A percentile compares a stretch with the other conserved stretches of the same genome.
These are phyloP conservation scores for Podaxis pistillaris DNA, from an alignment of 768 basidiomycete genomes.

Conservation along the genomic window DNA sequence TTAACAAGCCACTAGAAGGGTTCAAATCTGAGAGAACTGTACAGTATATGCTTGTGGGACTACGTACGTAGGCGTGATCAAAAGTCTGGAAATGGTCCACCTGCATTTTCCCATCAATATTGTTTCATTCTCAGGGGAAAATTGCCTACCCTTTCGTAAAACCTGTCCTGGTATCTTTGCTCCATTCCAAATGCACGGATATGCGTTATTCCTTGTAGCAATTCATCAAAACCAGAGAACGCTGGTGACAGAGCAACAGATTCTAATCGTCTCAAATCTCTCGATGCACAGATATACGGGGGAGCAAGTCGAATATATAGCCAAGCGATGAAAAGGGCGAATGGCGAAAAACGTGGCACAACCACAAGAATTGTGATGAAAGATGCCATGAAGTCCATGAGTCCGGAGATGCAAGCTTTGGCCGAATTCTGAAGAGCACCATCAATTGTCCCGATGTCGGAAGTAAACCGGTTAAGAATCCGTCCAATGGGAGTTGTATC, in stretches of 20 bases:
- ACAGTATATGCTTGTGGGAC: neutral
- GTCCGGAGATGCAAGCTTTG: conserved; percentile 51
- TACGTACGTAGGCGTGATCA: conserved; percentile 66
- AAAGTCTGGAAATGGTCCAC: conserved; percentile 70
- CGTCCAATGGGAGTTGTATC: conserved; percentile 75
- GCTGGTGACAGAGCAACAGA: conserved; percentile 68
- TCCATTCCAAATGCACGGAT: conserved; percentile 76
- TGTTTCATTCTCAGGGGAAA: neutral
- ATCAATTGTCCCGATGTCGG: conserved; percentile 76
- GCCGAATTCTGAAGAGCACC: conserved; percentile 56
- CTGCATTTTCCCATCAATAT: conserved; percentile 20
- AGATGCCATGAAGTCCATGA: conserved; percentile 61
- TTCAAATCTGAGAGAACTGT: neutral
- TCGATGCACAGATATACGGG: conserved; percentile 56
- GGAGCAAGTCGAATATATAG: conserved; percentile 65
- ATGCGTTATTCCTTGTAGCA: conserved; percentile 63
- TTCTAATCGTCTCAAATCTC: conserved; percentile 68
- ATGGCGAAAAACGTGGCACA: conserved; percentile 63
- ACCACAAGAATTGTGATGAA: conserved; percentile 62
- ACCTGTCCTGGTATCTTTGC: conserved; percentile 58
- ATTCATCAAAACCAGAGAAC: conserved; percentile 72
- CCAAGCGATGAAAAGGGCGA: conserved; percentile 67
- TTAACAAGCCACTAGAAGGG: conserved; percentile 59
- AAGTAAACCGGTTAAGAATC: conserved; percentile 77
- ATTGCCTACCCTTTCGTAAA: conserved; percentile 50